Evolutionary conservation across 2,329 filamentous ascomycete genomes (phyloP).

Genomic region (Stagonosporopsis rhizophila): DNA sequence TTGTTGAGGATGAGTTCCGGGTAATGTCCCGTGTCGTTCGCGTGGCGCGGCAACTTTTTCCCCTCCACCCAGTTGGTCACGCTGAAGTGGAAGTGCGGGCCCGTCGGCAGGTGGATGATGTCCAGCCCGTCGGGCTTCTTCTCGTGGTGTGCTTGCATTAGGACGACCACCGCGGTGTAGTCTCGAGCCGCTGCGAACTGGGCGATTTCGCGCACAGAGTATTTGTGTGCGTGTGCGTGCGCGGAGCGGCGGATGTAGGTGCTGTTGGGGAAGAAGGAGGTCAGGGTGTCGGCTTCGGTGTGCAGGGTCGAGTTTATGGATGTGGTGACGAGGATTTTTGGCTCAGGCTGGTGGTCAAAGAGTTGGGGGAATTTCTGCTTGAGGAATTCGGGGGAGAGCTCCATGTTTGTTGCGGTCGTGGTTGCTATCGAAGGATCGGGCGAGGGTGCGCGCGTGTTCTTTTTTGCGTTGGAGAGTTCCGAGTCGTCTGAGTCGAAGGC

Average conservation of each 20-base stretch:
- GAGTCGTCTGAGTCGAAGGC: conserved; percentile 49
- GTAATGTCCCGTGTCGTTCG: conserved; percentile 83
- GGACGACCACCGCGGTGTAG: conserved; percentile 82
- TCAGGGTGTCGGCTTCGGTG: conserved; percentile 78
- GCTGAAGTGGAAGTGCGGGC: conserved; percentile 91
- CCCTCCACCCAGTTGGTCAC: conserved; percentile 92
- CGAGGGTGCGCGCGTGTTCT: conserved; percentile 59
- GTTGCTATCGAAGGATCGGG: conserved; percentile 51
- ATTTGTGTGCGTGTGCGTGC: conserved; percentile 87
- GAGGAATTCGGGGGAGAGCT: conserved; percentile 66
- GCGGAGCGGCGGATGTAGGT: conserved; percentile 84
- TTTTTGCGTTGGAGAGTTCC: conserved; percentile 37
- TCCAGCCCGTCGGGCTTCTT: conserved; percentile 85
- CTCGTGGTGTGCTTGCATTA: conserved; percentile 77
- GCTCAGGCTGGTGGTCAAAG: conserved; percentile 64
- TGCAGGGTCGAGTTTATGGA: conserved; percentile 89
- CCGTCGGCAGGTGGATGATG: conserved; percentile 80
- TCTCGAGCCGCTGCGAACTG: conserved; percentile 81
- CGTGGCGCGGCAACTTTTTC: conserved; percentile 87
- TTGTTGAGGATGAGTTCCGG: conserved; percentile 92
- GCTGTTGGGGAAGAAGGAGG: conserved; percentile 79
- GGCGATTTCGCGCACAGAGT: conserved; percentile 88
- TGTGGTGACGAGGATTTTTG: conserved; percentile 93
- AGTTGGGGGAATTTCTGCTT: conserved; percentile 66
- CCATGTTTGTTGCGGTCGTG: conserved; percentile 65